Base-by-base conservation (phyloP, 768 basidiomycete genomes). In the Phaeotremella skinneri region DNA sequence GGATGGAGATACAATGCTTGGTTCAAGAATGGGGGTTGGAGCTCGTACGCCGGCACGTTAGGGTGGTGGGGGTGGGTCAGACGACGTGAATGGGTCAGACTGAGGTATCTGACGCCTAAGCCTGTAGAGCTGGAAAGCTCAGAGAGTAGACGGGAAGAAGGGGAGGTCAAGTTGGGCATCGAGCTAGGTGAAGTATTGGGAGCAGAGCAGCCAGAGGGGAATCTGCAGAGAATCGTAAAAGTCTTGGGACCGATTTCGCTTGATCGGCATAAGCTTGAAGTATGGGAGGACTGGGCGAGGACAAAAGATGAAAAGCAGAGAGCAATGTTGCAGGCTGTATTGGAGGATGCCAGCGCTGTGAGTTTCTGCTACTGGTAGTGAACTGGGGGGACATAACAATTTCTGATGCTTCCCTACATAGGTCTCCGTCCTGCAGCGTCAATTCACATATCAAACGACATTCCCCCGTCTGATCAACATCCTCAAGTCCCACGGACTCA, bases 1-100 rank as follows among this genome's bases (percentile, higher is more conserved):
- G 72, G 72, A n/a, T 74, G 72, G 72, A 54, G 66, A 50, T 74
- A 74, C 47, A 74, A 74, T 53, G 65, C 65, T 21, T 69, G 67
- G 67, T 74, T 74, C 59, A 66, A 59, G 53, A 50, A 48, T 25
- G 63, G 39, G 49, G 69, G 69, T 14, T 74, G 72, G 72, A 58
- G 55, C 14, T 62, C 56, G 25, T 66, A 69, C 63, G 65, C 69
- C 1, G 69, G 69, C 11, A 21, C 48, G 2, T 41, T 63, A 14
- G 72, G 72, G 3, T 71, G 69, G 72, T 58, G 59, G 11, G 72
- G 72, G 11, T 74, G 69, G 69, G 72, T 74, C 7, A 59, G 72
- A 37, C 29, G 72, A 41, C 51, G 72, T 47, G 69, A 70, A 56
- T 74, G 72, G 72, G 68, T 74, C 21, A 50, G 72, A 20, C 49